These are phyloP conservation scores for Xylaria arbuscula DNA, from an alignment of 2,329 filamentous ascomycete genomes.

Conservation along the genomic window DNA sequence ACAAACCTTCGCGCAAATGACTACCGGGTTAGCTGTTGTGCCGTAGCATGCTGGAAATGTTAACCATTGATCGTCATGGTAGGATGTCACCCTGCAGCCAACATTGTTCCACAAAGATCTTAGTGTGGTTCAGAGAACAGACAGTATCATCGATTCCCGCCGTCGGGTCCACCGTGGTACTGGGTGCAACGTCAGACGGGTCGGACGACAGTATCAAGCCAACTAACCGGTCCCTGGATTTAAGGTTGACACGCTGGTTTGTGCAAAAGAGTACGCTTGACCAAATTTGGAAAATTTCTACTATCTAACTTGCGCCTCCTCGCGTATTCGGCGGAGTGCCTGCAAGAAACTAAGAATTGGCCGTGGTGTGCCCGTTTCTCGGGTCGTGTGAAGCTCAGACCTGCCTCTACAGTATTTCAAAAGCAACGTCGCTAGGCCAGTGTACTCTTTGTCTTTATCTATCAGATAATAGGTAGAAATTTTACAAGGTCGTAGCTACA, in stretches of 20 bases:
- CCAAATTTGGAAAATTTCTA: neutral
- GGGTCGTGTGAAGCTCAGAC: neutral
- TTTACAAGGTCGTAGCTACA: too few relatives aligned
- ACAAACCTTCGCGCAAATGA: neutral
- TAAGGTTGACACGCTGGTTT: neutral
- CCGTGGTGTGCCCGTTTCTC: slow-evolving; percentile 33
- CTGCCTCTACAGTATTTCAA: neutral
- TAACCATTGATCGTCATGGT: neutral
- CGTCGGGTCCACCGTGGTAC: slow-evolving; percentile 20
- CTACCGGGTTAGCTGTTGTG: neutral
- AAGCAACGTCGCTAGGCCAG: too few relatives aligned
- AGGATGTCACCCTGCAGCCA: slow-evolving; percentile 4
- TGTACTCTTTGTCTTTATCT: too few relatives aligned
- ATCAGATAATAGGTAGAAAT: too few relatives aligned
- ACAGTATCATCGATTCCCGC: neutral
- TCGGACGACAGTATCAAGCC: slow-evolving; percentile 16
- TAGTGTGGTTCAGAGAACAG: neutral
- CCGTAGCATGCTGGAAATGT: neutral
- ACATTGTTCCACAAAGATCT: neutral
- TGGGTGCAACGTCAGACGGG: slow-evolving; percentile 21
- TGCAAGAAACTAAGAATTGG: slow-evolving; percentile 11
- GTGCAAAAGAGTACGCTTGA: neutral
- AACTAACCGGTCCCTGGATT: slow-evolving; percentile 10
- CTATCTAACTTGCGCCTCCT: slow-evolving; percentile 1
- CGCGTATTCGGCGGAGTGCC: neutral